A percentile compares a stretch with the other conserved stretches of the same genome.
phyloP scores from a whole-genome alignment of 2,329 filamentous ascomycete species.

The Colletotrichum tofieldiae region DNA sequence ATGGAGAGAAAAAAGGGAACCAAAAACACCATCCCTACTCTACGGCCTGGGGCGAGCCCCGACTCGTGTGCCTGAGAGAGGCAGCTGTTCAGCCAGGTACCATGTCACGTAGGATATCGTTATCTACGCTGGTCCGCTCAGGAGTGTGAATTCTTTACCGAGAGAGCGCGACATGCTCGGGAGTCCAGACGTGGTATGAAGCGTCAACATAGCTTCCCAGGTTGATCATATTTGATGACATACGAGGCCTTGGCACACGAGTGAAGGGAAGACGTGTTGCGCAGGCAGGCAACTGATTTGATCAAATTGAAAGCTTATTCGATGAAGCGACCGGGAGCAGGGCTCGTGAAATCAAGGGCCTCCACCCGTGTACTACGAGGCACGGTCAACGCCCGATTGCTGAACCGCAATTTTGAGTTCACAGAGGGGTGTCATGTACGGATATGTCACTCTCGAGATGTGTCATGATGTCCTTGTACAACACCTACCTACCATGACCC shows the following conservation, averaged over 20 bases:
- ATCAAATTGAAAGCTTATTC: constrained; percentile 40
- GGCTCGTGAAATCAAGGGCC: constrained; percentile 24
- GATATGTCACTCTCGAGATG: constrained; percentile 32
- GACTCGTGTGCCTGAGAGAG: not conserved
- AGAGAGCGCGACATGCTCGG: not conserved
- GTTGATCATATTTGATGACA: not conserved
- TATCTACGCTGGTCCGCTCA: not conserved
- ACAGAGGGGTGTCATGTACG: constrained; percentile 36
- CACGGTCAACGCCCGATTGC: constrained; percentile 32
- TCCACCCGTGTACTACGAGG: constrained; percentile 20
- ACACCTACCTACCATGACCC: constrained; percentile 16
- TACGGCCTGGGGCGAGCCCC: not conserved
- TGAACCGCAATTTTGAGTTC: constrained; percentile 41
- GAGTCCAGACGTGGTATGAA: not conserved
- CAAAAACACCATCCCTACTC: constrained; percentile 1
- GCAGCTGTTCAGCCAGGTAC: not conserved
- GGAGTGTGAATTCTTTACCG: not conserved
- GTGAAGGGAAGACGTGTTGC: constrained; percentile 11
- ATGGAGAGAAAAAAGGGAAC: not conserved
- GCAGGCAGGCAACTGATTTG: constrained; percentile 32
- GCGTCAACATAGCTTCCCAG: not conserved
- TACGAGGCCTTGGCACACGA: constrained; percentile 13
- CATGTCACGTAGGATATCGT: too few relatives aligned
- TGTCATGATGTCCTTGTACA: constrained; percentile 31
- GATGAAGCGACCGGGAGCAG: constrained; percentile 23